These are phyloP conservation scores for Lomentospora prolificans DNA, from an alignment of 2,329 filamentous ascomycete genomes.

Conservation along the genomic window DNA sequence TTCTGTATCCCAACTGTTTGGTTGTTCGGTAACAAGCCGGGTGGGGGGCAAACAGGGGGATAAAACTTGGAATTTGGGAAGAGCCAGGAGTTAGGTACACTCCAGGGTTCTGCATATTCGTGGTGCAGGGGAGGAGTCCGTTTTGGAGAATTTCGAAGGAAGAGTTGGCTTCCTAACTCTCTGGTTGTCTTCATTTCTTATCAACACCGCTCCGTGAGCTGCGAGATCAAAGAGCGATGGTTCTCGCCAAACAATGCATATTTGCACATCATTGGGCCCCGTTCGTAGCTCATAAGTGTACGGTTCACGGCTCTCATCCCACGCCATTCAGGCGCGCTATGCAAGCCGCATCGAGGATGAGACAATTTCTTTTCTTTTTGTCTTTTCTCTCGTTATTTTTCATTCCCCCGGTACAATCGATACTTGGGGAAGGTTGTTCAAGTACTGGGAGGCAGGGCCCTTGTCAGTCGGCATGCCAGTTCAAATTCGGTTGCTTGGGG, in stretches of 20 bases:
- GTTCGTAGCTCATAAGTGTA: neutral
- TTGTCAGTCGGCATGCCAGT: no score
- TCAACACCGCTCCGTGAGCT: neutral
- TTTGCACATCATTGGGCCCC: neutral
- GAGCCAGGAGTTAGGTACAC: neutral
- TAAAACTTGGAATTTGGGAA: slow-evolving; percentile 3
- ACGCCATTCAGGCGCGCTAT: neutral
- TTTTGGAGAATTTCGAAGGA: neutral
- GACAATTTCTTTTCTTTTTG: neutral
- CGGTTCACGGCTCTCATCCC: neutral
- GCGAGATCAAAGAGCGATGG: neutral
- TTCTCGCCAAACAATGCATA: neutral
- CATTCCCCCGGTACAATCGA: no score
- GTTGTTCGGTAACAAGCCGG: neutral
- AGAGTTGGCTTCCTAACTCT: neutral
- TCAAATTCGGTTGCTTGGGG: neutral
- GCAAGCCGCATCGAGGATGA: neutral
- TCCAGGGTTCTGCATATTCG: neutral
- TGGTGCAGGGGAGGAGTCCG: neutral
- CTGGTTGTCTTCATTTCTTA: neutral
- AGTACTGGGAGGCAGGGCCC: no score
- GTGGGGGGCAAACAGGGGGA: neutral
- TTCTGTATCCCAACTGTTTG: slow-evolving; percentile 2
- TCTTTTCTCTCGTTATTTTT: neutral
- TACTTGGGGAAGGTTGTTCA: no score